These are phyloP conservation scores for Cercospora sojina DNA, from an alignment of 2,329 filamentous ascomycete species.

Conservation along the genomic window DNA sequence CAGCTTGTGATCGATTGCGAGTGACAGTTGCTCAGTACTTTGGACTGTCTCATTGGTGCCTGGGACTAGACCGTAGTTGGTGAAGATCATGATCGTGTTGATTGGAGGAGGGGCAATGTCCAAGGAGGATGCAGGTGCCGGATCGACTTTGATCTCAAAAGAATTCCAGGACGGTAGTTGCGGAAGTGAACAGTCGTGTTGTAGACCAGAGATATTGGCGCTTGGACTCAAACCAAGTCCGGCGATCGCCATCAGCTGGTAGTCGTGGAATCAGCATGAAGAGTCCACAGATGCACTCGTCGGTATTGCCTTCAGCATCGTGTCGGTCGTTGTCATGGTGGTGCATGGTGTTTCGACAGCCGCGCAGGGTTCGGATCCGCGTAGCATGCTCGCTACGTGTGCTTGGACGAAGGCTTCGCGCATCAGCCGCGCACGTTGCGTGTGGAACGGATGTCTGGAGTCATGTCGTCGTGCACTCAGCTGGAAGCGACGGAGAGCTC, in stretches of 20 bases:
- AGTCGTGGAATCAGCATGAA: background rate
- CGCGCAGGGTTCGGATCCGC: background rate
- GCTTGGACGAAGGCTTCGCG: background rate
- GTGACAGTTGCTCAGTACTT: background rate
- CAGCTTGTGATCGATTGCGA: background rate
- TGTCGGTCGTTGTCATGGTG: background rate
- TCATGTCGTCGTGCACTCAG: background rate
- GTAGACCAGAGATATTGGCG: background rate
- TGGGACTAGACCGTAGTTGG: background rate
- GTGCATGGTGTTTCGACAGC: background rate
- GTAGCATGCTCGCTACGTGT: background rate
- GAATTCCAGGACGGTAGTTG: background rate
- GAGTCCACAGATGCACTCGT: background rate
- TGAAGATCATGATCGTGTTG: background rate
- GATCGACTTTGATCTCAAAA: background rate
- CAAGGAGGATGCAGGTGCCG: background rate
- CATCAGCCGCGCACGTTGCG: background rate
- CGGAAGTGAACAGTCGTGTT: background rate
- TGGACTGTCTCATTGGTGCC: background rate
- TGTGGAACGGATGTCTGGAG: background rate
- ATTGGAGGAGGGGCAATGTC: background rate
- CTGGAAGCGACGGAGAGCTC: background rate
- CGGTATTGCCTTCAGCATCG: background rate
- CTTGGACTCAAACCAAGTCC: background rate
- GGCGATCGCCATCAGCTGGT: background rate